A percentile compares a stretch with the other conserved stretches of the same genome.
phyloP scores from a whole-genome alignment of 768 basidiomycete species.

The Antrodiella citrinella region DNA sequence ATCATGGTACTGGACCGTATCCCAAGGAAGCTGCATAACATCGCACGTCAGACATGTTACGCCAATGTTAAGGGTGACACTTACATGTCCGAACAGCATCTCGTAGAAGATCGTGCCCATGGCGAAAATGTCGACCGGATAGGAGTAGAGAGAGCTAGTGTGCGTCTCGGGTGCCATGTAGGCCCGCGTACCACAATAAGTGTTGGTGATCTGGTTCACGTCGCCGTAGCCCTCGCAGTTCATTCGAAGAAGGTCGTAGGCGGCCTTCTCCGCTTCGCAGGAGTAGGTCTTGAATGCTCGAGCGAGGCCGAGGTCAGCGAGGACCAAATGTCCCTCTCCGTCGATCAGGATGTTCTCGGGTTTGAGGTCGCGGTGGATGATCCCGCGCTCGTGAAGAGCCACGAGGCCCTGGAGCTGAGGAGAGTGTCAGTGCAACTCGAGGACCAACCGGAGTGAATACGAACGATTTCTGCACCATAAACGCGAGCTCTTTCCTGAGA shows the following conservation, averaged over 20 bases:
- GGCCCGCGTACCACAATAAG: background rate
- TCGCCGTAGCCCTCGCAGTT: background rate
- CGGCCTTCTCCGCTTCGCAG: background rate
- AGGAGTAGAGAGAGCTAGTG: background rate
- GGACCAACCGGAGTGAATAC: too few species aligned
- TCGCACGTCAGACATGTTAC: too few species aligned
- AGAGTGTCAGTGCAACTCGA: too few species aligned
- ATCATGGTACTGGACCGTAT: background rate
- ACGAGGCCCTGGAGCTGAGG: conserved; percentile 4
- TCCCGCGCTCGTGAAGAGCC: conserved; percentile 4
- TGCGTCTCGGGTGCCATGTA: conserved; percentile 5
- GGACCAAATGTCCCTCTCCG: conserved; percentile 1
- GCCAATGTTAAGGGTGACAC: background rate
- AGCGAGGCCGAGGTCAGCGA: conserved; percentile 10
- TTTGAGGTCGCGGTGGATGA: conserved; percentile 12
- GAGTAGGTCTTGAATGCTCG: background rate
- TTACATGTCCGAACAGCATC: conserved; percentile 4
- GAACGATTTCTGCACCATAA: too few species aligned
- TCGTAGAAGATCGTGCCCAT: conserved; percentile 2
- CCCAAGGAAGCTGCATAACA: background rate
- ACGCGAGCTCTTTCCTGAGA: too few species aligned
- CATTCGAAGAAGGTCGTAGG: background rate
- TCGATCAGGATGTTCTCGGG: conserved; percentile 10
- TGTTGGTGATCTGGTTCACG: background rate
- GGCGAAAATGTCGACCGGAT: conserved; percentile 6